phyloP scores from a whole-genome alignment of 345 rosid species.

The Durio zibethinus region DNA sequence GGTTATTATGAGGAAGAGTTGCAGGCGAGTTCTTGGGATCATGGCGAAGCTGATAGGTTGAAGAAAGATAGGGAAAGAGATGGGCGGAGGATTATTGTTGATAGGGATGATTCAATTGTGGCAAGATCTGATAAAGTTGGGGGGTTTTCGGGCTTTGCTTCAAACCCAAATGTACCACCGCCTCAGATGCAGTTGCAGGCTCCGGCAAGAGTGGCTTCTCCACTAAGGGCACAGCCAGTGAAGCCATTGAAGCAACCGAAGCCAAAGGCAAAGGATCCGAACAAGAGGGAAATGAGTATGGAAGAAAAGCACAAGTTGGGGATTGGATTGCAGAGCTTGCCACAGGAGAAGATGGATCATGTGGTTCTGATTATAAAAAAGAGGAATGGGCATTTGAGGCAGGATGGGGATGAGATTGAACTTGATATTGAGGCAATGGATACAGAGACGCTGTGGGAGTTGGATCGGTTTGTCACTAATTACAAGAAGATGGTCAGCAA shows the following conservation, averaged over 20 bases:
- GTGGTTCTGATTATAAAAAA: slow-evolving; percentile 72
- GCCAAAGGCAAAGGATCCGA: slow-evolving; percentile 82
- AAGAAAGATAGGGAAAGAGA: slow-evolving; percentile 19
- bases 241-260: slow-evolving; percentile 57
- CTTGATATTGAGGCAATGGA: slow-evolving; percentile 75
- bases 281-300: slow-evolving; percentile 68
- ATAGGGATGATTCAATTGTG: slow-evolving; percentile 24
- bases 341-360: slow-evolving; percentile 80
- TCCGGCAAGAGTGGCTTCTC: slow-evolving; percentile 36
- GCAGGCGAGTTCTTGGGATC: slow-evolving; percentile 55
- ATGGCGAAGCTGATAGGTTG: slow-evolving; percentile 21
- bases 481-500: slow-evolving; percentile 79
- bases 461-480: slow-evolving; percentile 76
- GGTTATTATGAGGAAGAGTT: slow-evolving; percentile 27
- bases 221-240: slow-evolving; percentile 32
- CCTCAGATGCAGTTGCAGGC: slow-evolving; percentile 23
- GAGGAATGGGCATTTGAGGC: slow-evolving; percentile 63
- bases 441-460: slow-evolving; percentile 78
- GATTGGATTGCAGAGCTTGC: slow-evolving; percentile 64
- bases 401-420: slow-evolving; percentile 84
- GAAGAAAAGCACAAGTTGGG: slow-evolving; percentile 75
- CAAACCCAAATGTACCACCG: slow-evolving; percentile 14
- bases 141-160: slow-evolving; percentile 16
- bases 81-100: slow-evolving; percentile 21
- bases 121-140: slow-evolving; percentile 27